Percentiles rank a stretch among this genome's conserved stretches.
Conservation (phyloP, 345 rosid species). For the Populus alba region DNA sequence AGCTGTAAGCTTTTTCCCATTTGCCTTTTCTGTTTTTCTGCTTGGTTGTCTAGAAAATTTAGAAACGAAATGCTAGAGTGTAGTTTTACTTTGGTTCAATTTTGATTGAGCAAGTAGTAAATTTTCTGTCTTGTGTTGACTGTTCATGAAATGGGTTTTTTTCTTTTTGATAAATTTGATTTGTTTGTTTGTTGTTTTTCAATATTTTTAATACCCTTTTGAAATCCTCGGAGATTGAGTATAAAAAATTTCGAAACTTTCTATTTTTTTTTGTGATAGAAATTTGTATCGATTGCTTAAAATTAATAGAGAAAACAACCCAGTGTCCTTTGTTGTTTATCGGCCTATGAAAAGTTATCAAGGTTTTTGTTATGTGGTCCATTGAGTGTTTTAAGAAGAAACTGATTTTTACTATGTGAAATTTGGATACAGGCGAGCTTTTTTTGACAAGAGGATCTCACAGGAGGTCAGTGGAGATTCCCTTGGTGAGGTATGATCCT, state of each 20-base stretch:
- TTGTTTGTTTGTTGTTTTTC: no score
- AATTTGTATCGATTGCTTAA: no score
- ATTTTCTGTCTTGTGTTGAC: not conserved
- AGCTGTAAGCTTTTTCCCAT: constrained; percentile 1
- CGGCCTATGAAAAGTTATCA: not conserved
- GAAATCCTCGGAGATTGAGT: no score
- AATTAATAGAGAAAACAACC: no score
- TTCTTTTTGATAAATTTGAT: no score
- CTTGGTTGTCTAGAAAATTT: not conserved
- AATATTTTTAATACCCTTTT: no score
- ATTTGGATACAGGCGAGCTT: constrained; percentile 41
- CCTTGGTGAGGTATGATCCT: constrained; percentile 61
- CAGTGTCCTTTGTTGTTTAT: not conserved
- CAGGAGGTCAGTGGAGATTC: constrained; percentile 83
- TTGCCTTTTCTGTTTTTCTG: not conserved
- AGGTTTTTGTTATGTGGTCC: not conserved
- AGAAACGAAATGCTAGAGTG: not conserved
- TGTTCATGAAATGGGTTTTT: no score
- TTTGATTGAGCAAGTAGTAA: not conserved
- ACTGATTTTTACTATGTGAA: not conserved
- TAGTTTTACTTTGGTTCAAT: not conserved
- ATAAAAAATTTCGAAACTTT: no score
- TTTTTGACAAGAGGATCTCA: constrained; percentile 71
- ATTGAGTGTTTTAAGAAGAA: no score
- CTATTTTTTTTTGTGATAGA: no score